Evolutionary conservation across 495 filamentous ascomycete genomes (phyloP).

Genomic region (Talaromyces liani): DNA sequence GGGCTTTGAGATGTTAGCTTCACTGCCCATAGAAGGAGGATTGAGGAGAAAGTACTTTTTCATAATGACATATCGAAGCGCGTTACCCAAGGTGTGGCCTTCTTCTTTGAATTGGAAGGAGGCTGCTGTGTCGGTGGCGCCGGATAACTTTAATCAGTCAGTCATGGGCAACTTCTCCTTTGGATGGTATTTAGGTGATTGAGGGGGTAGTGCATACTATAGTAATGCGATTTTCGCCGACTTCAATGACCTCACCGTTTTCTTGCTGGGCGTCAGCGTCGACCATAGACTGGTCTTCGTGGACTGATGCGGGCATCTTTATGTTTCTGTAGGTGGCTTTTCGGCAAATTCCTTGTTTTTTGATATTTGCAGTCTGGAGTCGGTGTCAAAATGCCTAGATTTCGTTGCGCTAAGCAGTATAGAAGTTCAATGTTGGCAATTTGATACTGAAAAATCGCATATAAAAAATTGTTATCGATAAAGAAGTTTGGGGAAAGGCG

Average conservation of each 20-base stretch:
- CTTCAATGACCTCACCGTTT: constrained; percentile 31
- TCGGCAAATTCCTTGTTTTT: not conserved
- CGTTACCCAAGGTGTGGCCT: constrained; percentile 93
- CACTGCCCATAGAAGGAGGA: not conserved
- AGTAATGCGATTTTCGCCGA: constrained; percentile 46
- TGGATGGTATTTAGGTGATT: not conserved
- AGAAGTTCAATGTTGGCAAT: not conserved
- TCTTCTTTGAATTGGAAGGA: constrained; percentile 88
- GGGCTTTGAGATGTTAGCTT: constrained; percentile 47
- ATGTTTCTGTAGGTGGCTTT: not conserved
- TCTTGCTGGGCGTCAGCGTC: constrained; percentile 33
- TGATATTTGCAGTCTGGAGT: not conserved
- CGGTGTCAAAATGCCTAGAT: not conserved
- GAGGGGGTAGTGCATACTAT: constrained; percentile 38
- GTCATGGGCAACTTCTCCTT: not conserved
- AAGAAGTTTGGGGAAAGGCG: not conserved
- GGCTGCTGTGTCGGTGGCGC: constrained; percentile 61
- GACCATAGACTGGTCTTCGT: constrained; percentile 50
- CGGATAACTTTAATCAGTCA: constrained; percentile 48
- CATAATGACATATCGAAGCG: constrained; percentile 91
- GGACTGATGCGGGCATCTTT: constrained; percentile 36
- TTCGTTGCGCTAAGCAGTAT: not conserved
- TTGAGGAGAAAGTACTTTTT: constrained; percentile 62
- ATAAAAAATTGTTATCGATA: constrained; percentile 7
- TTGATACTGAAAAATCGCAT: not conserved